Conservation (phyloP, 2,329 filamentous ascomycete species). For the Fulvia fulva region DNA sequence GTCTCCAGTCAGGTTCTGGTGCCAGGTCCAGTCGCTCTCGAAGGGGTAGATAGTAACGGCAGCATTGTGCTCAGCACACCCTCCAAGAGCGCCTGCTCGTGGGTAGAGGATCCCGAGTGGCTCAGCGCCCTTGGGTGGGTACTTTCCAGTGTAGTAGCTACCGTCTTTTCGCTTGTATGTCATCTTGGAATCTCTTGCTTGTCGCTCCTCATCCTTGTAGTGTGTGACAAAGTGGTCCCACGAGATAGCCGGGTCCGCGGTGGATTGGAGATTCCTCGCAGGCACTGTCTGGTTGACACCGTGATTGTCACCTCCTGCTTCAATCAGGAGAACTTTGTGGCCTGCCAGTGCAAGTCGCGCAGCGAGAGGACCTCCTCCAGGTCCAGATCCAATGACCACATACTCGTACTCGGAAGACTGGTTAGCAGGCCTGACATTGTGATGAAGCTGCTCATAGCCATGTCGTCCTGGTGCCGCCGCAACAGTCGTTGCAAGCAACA, state of each 20-base stretch:
- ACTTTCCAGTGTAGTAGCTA: constrained; percentile 47
- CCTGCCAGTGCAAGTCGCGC: constrained; percentile 58
- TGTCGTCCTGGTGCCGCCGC: neutral
- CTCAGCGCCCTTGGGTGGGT: constrained; percentile 51
- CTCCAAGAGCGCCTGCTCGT: constrained; percentile 52
- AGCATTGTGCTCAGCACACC: constrained; percentile 60
- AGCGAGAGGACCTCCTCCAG: constrained; percentile 57
- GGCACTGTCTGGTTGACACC: constrained; percentile 55
- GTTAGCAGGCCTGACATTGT: neutral
- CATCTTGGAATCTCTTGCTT: constrained; percentile 57
- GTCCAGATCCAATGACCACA: constrained; percentile 59
- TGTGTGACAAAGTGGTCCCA: constrained; percentile 66
- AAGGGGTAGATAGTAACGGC: constrained; percentile 57
- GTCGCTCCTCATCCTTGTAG: constrained; percentile 52
- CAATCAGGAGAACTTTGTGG: constrained; percentile 56
- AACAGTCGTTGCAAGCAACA: neutral
- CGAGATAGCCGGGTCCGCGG: constrained; percentile 52
- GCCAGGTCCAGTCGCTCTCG: constrained; percentile 56
- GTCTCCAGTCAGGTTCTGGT: constrained; percentile 58
- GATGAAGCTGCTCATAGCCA: constrained; percentile 5
- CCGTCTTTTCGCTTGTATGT: constrained; percentile 49
- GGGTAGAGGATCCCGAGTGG: constrained; percentile 57
- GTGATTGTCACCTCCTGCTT: constrained; percentile 56
- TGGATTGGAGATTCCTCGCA: constrained; percentile 51
- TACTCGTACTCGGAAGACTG: constrained; percentile 51